A percentile compares a stretch with the other conserved stretches of the same genome.
phyloP scores from a whole-genome alignment of 106 monocot genomes.

The Dendrobium officinale region DNA sequence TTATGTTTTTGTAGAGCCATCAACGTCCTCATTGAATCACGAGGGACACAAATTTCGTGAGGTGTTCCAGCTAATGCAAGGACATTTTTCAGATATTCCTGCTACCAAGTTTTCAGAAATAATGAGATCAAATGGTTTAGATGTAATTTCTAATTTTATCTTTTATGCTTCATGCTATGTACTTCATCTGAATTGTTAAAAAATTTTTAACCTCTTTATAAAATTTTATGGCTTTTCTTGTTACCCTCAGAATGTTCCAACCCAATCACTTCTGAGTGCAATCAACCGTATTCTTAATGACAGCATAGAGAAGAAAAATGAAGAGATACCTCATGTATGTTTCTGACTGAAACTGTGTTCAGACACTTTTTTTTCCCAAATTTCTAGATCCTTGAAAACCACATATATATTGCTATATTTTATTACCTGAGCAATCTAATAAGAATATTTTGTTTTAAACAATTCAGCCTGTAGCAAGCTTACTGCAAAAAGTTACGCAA shows the following conservation, averaged over 20 bases:
- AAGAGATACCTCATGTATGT: conserved; percentile 92
- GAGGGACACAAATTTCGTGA: conserved; percentile 63
- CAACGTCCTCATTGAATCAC: conserved; percentile 8
- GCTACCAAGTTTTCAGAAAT: conserved; percentile 74
- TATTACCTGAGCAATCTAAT: conserved; percentile 3
- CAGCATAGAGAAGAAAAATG: conserved; percentile 82
- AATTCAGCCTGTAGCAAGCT: conserved; percentile 57
- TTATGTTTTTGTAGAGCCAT: conserved; percentile 3
- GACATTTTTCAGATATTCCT: conserved; percentile 66
- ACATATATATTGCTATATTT: background rate
- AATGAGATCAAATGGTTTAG: conserved; percentile 76
- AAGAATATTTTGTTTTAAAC: background rate
- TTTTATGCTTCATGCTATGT: background rate
- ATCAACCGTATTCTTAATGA: conserved; percentile 82
- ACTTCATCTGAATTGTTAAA: background rate
- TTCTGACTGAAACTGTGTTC: conserved; percentile 8
- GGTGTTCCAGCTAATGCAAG: conserved; percentile 64
- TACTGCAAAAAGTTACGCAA: conserved; percentile 78
- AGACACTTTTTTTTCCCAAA: background rate
- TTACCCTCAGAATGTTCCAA: conserved; percentile 67
- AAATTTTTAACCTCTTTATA: background rate
- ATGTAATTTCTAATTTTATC: conserved; percentile 44
- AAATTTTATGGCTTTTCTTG: conserved; percentile 1
- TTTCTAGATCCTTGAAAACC: background rate
- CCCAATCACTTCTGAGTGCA: conserved; percentile 67